A percentile compares a stretch with the other conserved stretches of the same genome.
phyloP scores from a whole-genome alignment of 148 eudicot species.

The Fallopia convolvulus region DNA sequence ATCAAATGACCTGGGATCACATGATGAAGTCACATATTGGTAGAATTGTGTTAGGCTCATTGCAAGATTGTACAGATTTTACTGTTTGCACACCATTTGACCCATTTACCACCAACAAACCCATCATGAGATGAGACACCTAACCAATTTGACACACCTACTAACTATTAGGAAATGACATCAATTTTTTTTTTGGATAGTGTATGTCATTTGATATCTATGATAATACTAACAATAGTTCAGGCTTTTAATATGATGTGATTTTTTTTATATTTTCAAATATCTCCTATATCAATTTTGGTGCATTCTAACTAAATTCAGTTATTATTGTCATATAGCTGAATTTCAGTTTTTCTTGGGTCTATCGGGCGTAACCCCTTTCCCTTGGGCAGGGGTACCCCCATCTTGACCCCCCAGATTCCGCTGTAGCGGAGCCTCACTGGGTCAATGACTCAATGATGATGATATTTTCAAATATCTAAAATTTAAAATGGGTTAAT shows the following conservation, averaged over 20 bases:
- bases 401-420: too few species aligned
- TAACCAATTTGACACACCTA: neutral
- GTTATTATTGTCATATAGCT: too few species aligned
- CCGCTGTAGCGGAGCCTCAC: too few species aligned
- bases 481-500: neutral
- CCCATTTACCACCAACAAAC: neutral
- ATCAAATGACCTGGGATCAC: neutral
- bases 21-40: neutral
- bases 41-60: neutral
- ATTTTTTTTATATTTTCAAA: neutral
- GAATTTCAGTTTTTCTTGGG: too few species aligned
- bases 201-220: neutral
- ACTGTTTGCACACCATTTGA: neutral
- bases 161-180: neutral
- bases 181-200: too few species aligned
- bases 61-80: neutral
- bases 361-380: too few species aligned
- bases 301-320: too few species aligned
- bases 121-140: neutral
- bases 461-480: neutral
- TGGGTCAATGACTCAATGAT: too few species aligned
- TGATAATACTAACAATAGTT: neutral
- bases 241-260: neutral
- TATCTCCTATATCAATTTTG: too few species aligned
- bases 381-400: too few species aligned